Conservation (phyloP, 108 stramenopile species). For the Mediolabrus comicus region DNA sequence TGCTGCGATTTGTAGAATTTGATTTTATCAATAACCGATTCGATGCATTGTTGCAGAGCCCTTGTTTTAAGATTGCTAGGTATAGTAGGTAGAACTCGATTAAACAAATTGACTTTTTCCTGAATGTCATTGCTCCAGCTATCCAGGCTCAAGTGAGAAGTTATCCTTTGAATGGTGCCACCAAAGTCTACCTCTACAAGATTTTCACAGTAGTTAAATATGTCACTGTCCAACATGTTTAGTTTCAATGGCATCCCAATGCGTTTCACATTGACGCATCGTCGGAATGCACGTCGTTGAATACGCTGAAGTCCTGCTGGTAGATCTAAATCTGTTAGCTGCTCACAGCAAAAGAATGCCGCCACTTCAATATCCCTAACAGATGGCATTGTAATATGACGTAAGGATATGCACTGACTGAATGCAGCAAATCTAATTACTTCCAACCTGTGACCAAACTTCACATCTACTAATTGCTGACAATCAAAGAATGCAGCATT, state of each 20-base stretch:
- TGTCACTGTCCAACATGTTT: not conserved
- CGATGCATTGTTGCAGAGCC: not conserved
- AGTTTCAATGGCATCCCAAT: not conserved
- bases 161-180: not conserved
- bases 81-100: not conserved
- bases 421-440: not conserved
- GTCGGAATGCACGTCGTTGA: not conserved
- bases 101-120: not conserved
- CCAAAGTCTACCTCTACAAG: not conserved
- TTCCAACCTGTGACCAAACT: not conserved
- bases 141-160: not conserved
- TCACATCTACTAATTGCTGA: not conserved
- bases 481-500: not conserved
- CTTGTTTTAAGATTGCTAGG: not conserved
- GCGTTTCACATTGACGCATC: not conserved
- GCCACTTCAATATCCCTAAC: not conserved
- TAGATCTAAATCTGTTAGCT: not conserved
- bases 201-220: not conserved
- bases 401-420: not conserved
- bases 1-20: not conserved
- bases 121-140: not conserved
- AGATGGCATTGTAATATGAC: not conserved
- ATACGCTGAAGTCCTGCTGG: not conserved
- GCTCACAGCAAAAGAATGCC: not conserved
- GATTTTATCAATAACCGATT: not conserved